Percentiles rank a stretch among this genome's conserved stretches.
Conservation (phyloP, 2,329 filamentous ascomycete species). For the Pseudomassariella vexata region DNA sequence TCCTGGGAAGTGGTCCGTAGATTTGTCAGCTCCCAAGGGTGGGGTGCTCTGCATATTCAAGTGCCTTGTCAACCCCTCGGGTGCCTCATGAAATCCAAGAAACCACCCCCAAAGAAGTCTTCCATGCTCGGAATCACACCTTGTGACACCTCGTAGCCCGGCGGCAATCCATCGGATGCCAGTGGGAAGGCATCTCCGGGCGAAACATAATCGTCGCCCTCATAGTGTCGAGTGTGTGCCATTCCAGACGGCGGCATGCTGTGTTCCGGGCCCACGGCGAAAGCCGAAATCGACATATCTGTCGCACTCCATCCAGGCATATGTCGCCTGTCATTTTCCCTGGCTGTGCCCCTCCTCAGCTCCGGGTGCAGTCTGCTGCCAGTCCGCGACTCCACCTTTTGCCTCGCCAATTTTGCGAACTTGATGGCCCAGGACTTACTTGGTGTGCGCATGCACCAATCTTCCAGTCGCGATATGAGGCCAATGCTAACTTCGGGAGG, state of each 20-base stretch:
- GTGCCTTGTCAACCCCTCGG: background rate
- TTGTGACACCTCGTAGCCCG: slow-evolving; percentile 13
- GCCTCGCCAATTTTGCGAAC: slow-evolving; percentile 20
- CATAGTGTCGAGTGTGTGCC: slow-evolving; percentile 5
- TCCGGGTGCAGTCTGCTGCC: background rate
- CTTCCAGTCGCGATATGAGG: slow-evolving; percentile 21
- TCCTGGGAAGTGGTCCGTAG: too few species aligned
- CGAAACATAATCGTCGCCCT: slow-evolving; percentile 5
- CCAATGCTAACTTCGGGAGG: slow-evolving; percentile 18
- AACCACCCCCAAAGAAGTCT: slow-evolving; percentile 25
- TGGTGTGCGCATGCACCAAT: slow-evolving; percentile 22
- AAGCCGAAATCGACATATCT: slow-evolving; percentile 4
- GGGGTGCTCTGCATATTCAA: background rate
- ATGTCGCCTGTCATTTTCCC: slow-evolving; percentile 3
- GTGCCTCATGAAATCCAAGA: slow-evolving; percentile 22
- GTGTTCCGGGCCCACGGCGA: slow-evolving; percentile 2
- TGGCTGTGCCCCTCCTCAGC: slow-evolving; percentile 2
- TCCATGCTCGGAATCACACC: slow-evolving; percentile 25
- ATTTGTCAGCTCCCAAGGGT: background rate
- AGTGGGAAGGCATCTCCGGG: slow-evolving; percentile 5
- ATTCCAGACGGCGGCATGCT: slow-evolving; percentile 4
- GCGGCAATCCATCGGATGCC: slow-evolving; percentile 3
- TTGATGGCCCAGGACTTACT: slow-evolving; percentile 25
- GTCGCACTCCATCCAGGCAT: slow-evolving; percentile 4
- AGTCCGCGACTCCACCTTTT: slow-evolving; percentile 20